Percentiles rank a stretch among this genome's conserved stretches.
Conservation (phyloP, 257 asterid genomes). For the Thymus quinquecostatus region DNA sequence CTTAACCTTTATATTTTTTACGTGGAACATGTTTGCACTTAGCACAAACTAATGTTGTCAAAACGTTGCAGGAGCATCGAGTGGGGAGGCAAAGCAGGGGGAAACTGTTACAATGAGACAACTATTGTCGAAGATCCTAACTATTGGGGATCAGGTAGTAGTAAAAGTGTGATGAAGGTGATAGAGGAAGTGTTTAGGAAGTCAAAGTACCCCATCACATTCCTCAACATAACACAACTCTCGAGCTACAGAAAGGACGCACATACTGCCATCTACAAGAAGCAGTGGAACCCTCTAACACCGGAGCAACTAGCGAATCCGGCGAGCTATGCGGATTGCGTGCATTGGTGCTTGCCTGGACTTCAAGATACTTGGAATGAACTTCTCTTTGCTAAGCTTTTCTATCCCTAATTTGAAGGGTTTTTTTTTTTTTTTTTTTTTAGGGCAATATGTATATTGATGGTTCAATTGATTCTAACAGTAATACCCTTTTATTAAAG, state of each 20-base stretch:
- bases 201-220: slow-evolving; percentile 48
- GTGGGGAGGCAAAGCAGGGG: slow-evolving; percentile 62
- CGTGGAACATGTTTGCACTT: too few relatives aligned
- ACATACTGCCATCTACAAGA: slow-evolving; percentile 67
- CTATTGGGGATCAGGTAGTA: slow-evolving; percentile 57
- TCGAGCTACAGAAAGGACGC: slow-evolving; percentile 74
- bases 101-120: slow-evolving; percentile 66
- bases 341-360: slow-evolving; percentile 77
- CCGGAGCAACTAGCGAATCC: slow-evolving; percentile 58
- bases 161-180: slow-evolving; percentile 50
- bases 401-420: slow-evolving; percentile 42
- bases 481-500: not conserved
- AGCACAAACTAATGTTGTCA: not conserved
- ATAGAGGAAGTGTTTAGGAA: slow-evolving; percentile 39
- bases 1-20: too few relatives aligned
- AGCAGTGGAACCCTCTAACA: slow-evolving; percentile 58
- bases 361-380: slow-evolving; percentile 76
- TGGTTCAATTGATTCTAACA: not conserved
- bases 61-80: slow-evolving; percentile 46
- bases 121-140: slow-evolving; percentile 43
- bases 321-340: slow-evolving; percentile 61
- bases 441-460: not conserved
- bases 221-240: slow-evolving; percentile 64
- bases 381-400: slow-evolving; percentile 55
- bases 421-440: not conserved